Evolutionary conservation across 2,329 filamentous ascomycete species (phyloP).

Genomic region (Capronia americana): DNA sequence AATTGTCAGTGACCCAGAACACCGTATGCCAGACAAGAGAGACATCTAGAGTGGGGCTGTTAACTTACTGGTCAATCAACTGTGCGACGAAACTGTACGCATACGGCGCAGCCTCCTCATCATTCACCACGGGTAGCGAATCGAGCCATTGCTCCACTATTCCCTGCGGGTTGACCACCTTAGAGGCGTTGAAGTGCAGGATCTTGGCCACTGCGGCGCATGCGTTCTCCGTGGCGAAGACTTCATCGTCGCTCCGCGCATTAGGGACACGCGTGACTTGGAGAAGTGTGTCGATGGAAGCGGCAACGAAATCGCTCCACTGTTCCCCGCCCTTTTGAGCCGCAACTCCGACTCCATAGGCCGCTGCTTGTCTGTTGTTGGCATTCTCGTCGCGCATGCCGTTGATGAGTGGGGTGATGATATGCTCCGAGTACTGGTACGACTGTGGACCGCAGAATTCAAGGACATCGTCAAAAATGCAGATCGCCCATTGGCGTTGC

Average conservation of each 20-base stretch:
- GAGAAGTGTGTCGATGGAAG: constrained; percentile 81
- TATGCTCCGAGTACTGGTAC: constrained; percentile 83
- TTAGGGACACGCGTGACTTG: constrained; percentile 81
- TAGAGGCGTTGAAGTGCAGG: constrained; percentile 81
- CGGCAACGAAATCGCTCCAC: constrained; percentile 87
- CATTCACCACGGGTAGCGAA: constrained; percentile 88
- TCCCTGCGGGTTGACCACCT: constrained; percentile 76
- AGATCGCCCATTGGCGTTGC: constrained; percentile 97
- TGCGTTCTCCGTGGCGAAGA: constrained; percentile 97
- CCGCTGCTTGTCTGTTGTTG: constrained; percentile 92
- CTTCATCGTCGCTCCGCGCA: constrained; percentile 86
- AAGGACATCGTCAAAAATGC: constrained; percentile 97
- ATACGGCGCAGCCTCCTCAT: constrained; percentile 96
- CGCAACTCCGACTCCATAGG: constrained; percentile 94
- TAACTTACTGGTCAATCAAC: constrained; percentile 93
- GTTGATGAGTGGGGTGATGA: constrained; percentile 82
- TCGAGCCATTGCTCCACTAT: constrained; percentile 86
- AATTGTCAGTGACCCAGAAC: neutral
- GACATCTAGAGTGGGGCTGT: constrained; percentile 2
- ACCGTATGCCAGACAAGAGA: neutral
- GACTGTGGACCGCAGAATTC: constrained; percentile 94
- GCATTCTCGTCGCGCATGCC: constrained; percentile 86
- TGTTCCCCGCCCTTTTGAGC: constrained; percentile 86
- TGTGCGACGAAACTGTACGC: constrained; percentile 91
- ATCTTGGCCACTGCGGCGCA: constrained; percentile 97